Conservation (phyloP, 78 protist genomes). For the Dictyostelium capitatum region DNA sequence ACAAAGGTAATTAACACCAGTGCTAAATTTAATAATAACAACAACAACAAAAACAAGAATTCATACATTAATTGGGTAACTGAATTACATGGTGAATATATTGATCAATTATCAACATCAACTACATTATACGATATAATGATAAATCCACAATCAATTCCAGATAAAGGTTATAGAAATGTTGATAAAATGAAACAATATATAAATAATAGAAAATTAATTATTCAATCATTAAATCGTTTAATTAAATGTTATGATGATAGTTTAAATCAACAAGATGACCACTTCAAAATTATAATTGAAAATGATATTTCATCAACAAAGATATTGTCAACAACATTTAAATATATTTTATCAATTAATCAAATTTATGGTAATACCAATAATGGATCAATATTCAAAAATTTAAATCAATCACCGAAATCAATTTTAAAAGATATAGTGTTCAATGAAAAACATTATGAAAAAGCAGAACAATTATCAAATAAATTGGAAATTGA, state of each 20-base stretch:
- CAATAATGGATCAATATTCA: background rate
- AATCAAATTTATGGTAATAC: constrained; percentile 6
- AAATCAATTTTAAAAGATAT: constrained; percentile 36
- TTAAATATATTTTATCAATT: constrained; percentile 20
- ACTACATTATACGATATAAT: background rate
- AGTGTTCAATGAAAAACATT: constrained; percentile 51
- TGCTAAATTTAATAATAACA: background rate
- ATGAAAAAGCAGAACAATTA: constrained; percentile 56
- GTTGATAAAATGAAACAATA: constrained; percentile 10
- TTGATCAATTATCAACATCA: constrained; percentile 8
- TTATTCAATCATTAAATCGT: constrained; percentile 3
- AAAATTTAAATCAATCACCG: constrained; percentile 41
- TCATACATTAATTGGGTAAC: constrained; percentile 46
- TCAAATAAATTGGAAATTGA: constrained; percentile 44
- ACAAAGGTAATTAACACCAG: constrained; percentile 18
- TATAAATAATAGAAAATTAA: constrained; percentile 3
- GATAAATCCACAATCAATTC: constrained; percentile 15
- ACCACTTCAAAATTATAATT: constrained; percentile 15
- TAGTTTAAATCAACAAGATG: background rate
- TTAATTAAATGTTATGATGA: constrained; percentile 1
- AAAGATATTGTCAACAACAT: constrained; percentile 37
- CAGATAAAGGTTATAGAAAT: background rate
- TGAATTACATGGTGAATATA: constrained; percentile 30
- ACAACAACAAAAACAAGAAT: background rate
- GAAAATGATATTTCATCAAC: constrained; percentile 15